A percentile compares a stretch with the other conserved stretches of the same genome.
Evolutionary conservation across 805 yeast species (phyloP).

Genomic region (Torulaspora microellipsoides): DNA sequence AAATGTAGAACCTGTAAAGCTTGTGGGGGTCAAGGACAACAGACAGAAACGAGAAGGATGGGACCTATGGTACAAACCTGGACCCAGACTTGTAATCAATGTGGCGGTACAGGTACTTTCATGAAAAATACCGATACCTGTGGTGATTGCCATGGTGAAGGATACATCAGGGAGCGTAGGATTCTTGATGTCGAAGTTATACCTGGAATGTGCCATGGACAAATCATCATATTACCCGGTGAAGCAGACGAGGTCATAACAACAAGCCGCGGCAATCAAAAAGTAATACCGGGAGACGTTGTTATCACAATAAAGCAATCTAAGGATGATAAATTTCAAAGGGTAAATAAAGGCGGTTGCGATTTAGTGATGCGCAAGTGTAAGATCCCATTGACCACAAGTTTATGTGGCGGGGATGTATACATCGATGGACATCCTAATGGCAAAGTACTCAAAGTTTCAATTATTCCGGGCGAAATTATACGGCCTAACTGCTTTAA

Average conservation of each 20-base stretch:
- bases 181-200: slow-evolving; percentile 49
- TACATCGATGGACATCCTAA: slow-evolving; percentile 32
- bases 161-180: slow-evolving; percentile 44
- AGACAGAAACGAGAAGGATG: slow-evolving; percentile 38
- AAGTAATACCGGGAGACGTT: slow-evolving; percentile 61
- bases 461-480: slow-evolving; percentile 48
- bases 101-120: slow-evolving; percentile 40
- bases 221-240: slow-evolving; percentile 48
- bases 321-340: slow-evolving; percentile 34
- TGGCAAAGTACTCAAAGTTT: slow-evolving; percentile 40
- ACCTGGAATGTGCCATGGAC: slow-evolving; percentile 53
- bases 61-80: slow-evolving; percentile 44
- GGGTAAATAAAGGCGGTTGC: slow-evolving; percentile 40
- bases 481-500: slow-evolving; percentile 47
- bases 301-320: slow-evolving; percentile 42
- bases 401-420: slow-evolving; percentile 52
- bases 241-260: slow-evolving; percentile 62
- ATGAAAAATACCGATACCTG: slow-evolving; percentile 36
- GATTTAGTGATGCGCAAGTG: slow-evolving; percentile 42
- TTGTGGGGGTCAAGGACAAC: slow-evolving; percentile 44
- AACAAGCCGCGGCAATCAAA: slow-evolving; percentile 20
- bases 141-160: slow-evolving; percentile 42
- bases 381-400: slow-evolving; percentile 49
- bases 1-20: slow-evolving; percentile 30
- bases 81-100: slow-evolving; percentile 43